Base-by-base conservation (phyloP, 495 filamentous ascomycete species). In the Aspergillus sclerotiicarbonarius region DNA sequence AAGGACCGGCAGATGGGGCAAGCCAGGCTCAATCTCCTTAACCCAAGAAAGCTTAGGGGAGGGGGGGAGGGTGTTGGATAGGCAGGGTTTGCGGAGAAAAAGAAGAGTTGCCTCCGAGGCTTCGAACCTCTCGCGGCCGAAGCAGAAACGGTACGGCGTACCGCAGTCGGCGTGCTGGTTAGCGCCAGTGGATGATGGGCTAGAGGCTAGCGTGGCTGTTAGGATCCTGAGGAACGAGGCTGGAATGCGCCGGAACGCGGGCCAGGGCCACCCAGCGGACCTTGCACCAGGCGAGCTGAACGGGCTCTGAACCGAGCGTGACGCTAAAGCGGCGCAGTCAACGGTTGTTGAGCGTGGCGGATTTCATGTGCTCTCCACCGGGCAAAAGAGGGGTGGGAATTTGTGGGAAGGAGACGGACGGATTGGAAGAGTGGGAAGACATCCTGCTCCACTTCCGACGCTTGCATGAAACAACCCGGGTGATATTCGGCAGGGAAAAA, bases 391-490 rank as follows among this genome's bases (percentile, higher is more conserved):
- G 49, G 48, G 46, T 37, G 29, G 47, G 45, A 25, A 25, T 3
- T 25, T 25, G 25, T 25, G 29, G 50, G n/a, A 6, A 41, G 33
- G 37, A 48, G 18, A 35, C 18, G 37, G 35, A 57, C 13, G 16
- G 21, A 30, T 19, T 49, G 32, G 57, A 58, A 39, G 35, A 54
- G 57, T 29, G 20, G 29, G 13, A 25, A 19, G 9, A 1, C 44
- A 29, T 39, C 31, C 7, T n/a, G 45, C 59, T 65, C 63, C 63
- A 66, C 63, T 46, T 18, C 15, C 20, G 58, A 51, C 49, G 56
- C 53, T 46, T 64, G 60, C 59, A 63, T 69, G 69, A 71, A 71
- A 69, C 64, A 62, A n/a, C 33, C 54, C 51, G 54, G 51, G 63
- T 63, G 57, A 45, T 51, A 59, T 57, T 53, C 54, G 56, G 47